Evolutionary conservation across 768 basidiomycete genomes (phyloP), one percentile per base, ranked within the genome.

Genomic region (Podaxis sp.): DNA sequence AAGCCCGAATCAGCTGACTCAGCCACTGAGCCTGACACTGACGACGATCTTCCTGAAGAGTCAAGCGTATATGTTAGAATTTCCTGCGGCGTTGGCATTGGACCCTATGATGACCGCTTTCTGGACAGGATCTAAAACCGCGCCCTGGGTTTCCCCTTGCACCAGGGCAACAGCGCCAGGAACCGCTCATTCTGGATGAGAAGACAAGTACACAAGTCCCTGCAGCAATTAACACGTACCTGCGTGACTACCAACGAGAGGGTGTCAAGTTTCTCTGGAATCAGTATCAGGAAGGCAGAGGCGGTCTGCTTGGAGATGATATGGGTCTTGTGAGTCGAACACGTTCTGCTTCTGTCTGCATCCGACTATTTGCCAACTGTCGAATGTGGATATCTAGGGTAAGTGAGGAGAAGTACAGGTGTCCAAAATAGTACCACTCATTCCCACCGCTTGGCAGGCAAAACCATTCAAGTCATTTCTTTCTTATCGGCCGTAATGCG

Each of bases 381-480:
- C 44, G 50, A 25, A 59, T 62, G 21, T 36, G 16, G 25, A 10
- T 18, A 21, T 16, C 28, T 42, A 67, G 67, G 67, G 67, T 67
- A 27, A 46, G 58, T 50, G 53, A 37, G 55, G 52, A 36, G 52
- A 18, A 23, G 6, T 48, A n/a, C 9, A 54, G 21, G 53, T 64
- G 50, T 63, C 59, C 36, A 9, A 7, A 4, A 28, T 63, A 62
- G 40, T 25, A 60, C 18, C 37, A 25, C 53, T 61, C 56, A 57
- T 42, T 63, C 62, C 50, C 57, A 36, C 6, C 53, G 59, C 44
- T 13, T 18, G 3, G 21, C 76, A 79, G 96, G 89, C 2, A 98
- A 98, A 82, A 98, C 96, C 0, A 94, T 98, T 21, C 96, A 98
- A 71, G 88, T 94, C 25, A 91, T 95, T 48, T 82, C 89, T 0